Percentiles rank a stretch among this genome's conserved stretches.
These are phyloP conservation scores for Raphidocelis subcapitata DNA, from an alignment of 139 green algal species.

Conservation along the genomic window DNA sequence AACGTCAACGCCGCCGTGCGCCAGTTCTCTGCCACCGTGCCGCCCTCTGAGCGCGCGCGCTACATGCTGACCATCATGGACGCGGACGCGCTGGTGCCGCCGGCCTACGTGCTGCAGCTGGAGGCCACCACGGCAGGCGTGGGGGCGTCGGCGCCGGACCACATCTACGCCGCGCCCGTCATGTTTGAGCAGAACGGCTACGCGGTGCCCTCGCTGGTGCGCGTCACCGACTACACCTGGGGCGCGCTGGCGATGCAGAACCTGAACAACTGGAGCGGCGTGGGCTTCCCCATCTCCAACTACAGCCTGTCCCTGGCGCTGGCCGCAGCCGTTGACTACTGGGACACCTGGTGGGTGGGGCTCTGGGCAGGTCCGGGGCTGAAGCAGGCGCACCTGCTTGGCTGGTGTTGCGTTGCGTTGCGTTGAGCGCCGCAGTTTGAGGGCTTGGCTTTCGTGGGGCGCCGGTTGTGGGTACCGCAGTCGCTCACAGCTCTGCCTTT, in stretches of 20 bases:
- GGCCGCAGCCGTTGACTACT: constrained; percentile 32
- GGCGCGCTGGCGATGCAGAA: constrained; percentile 37
- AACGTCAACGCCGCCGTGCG: constrained; percentile 43
- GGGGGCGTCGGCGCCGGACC: background rate
- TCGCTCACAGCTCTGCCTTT: too few species aligned
- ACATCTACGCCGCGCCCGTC: constrained; percentile 37
- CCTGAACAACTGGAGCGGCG: constrained; percentile 26
- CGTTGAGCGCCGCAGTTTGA: too few species aligned
- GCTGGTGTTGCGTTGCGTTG: too few species aligned
- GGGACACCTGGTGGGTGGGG: constrained; percentile 25
- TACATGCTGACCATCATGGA: constrained; percentile 43
- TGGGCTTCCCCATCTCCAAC: constrained; percentile 49
- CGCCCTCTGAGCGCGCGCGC: constrained; percentile 1
- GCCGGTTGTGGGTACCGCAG: too few species aligned
- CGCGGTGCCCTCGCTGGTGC: constrained; percentile 33
- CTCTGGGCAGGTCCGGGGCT: too few species aligned
- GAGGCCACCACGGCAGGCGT: constrained; percentile 8
- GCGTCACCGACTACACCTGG: constrained; percentile 49
- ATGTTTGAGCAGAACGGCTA: constrained; percentile 42
- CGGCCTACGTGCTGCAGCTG: constrained; percentile 27
- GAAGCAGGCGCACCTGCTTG: too few species aligned
- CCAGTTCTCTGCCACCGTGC: constrained; percentile 18
- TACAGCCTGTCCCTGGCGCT: constrained; percentile 37
- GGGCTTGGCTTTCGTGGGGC: too few species aligned
- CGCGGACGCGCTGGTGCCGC: constrained; percentile 32